Evolutionary conservation across 192 early-diverging fungal genomes (phyloP).

Genomic region (Backusella liffmaniae): DNA sequence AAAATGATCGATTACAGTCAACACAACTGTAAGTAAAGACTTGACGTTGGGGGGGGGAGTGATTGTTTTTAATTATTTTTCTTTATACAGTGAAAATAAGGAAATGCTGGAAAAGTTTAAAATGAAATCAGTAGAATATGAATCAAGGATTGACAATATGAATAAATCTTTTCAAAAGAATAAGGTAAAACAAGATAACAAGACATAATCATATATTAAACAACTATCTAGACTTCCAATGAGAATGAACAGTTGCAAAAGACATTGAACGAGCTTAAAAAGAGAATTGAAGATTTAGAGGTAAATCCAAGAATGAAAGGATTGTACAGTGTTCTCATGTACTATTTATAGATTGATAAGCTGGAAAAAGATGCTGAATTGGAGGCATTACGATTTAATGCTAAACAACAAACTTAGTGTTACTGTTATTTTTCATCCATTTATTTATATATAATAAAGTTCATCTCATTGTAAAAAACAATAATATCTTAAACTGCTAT

Average conservation of each 20-base stretch:
- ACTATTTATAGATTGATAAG: slow-evolving; percentile 8
- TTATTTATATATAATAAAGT: too few species aligned
- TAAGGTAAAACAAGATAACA: not conserved
- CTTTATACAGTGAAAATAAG: not conserved
- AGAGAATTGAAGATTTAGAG: slow-evolving; percentile 3
- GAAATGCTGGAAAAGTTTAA: not conserved
- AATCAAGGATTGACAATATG: not conserved
- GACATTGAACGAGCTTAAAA: not conserved
- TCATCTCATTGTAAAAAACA: too few species aligned
- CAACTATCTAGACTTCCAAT: not conserved
- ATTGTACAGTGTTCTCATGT: not conserved
- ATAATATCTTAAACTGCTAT: too few species aligned
- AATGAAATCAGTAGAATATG: not conserved
- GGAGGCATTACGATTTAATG: not conserved
- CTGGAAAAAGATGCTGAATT: slow-evolving; percentile 10
- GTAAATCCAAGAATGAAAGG: not conserved
- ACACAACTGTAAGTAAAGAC: slow-evolving; percentile 1
- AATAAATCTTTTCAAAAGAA: not conserved
- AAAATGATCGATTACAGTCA: slow-evolving; percentile 15
- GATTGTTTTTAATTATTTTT: not conserved
- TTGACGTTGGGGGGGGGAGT: too few species aligned
- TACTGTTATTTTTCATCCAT: too few species aligned
- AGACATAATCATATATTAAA: too few species aligned
- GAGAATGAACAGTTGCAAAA: slow-evolving; percentile 2
- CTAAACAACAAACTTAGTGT: not conserved